Percentiles rank a stretch among this genome's conserved stretches.
These are phyloP conservation scores for Keithomyces neogunnii DNA, from an alignment of 2,329 filamentous ascomycete genomes.

Conservation along the genomic window DNA sequence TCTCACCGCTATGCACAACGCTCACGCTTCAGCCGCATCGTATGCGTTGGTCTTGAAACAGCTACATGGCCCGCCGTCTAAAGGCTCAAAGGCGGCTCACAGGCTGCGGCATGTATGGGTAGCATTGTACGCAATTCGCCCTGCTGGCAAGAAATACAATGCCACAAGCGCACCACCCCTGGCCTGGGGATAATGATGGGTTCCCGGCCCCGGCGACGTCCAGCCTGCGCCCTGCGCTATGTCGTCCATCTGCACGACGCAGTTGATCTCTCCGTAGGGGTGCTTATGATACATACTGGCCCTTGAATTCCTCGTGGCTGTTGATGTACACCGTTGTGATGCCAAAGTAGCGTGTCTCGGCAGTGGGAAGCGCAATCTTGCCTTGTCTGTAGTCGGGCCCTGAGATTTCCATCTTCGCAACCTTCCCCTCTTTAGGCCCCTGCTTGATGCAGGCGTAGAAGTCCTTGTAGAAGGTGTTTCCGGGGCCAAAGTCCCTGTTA, in stretches of 20 bases:
- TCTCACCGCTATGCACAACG: no score
- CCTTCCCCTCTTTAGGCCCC: slow-evolving; percentile 36
- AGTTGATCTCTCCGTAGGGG: slow-evolving; percentile 48
- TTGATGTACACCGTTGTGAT: slow-evolving; percentile 52
- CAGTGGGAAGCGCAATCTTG: slow-evolving; percentile 36
- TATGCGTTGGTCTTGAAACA: no score
- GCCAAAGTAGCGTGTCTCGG: slow-evolving; percentile 40
- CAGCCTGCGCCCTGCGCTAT: slow-evolving; percentile 45
- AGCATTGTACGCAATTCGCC: slow-evolving; percentile 41
- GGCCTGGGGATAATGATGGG: slow-evolving; percentile 48
- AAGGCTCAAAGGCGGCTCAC: slow-evolving; percentile 15
- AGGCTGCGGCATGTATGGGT: slow-evolving; percentile 35
- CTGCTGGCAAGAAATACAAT: slow-evolving; percentile 47
- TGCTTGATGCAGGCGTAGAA: slow-evolving; percentile 28
- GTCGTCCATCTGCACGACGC: slow-evolving; percentile 40
- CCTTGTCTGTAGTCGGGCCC: slow-evolving; percentile 38
- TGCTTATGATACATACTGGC: slow-evolving; percentile 47
- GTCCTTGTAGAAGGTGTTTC: slow-evolving; percentile 32
- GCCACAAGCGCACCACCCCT: slow-evolving; percentile 40
- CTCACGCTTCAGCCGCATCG: no score
- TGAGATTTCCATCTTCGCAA: slow-evolving; percentile 31
- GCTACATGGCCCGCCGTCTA: background rate
- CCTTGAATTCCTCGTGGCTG: slow-evolving; percentile 36
- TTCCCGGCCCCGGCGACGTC: slow-evolving; percentile 45
- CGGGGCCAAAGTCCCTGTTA: slow-evolving; percentile 34